A percentile compares a stretch with the other conserved stretches of the same genome.
Conservation (phyloP, 2,329 filamentous ascomycete species). For the Paecilomyces sp. region DNA sequence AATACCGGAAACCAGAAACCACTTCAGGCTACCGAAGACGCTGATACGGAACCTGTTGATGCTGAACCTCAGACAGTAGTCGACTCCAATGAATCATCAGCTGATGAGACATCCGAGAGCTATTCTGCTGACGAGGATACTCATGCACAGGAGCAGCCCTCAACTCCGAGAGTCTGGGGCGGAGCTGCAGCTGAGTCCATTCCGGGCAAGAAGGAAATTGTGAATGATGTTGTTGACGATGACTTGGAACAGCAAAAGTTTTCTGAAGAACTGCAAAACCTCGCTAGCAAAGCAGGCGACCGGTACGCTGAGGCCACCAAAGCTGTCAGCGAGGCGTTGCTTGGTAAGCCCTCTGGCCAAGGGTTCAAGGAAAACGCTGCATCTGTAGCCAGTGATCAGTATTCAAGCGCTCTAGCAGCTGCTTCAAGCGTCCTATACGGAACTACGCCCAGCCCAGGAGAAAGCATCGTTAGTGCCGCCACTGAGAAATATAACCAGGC, state of each 20-base stretch:
- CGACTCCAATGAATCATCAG: background rate
- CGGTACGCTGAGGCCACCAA: slow-evolving; percentile 47
- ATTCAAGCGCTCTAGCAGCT: too few species aligned
- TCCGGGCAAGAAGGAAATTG: slow-evolving; percentile 39
- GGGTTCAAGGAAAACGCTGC: too few species aligned
- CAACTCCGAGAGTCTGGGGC: slow-evolving; percentile 47
- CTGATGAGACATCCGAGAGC: background rate
- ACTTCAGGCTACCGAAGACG: slow-evolving; percentile 4
- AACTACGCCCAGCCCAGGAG: too few species aligned
- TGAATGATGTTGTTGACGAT: slow-evolving; percentile 44
- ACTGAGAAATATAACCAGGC: slow-evolving; percentile 51
- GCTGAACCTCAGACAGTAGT: background rate
- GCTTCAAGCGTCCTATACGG: too few species aligned
- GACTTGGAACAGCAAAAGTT: slow-evolving; percentile 37
- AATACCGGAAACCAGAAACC: slow-evolving; percentile 1
- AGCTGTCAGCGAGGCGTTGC: slow-evolving; percentile 12
- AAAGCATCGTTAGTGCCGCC: slow-evolving; percentile 21
- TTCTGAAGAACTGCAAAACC: slow-evolving; percentile 44
- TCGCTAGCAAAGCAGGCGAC: slow-evolving; percentile 47
- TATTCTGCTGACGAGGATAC: slow-evolving; percentile 9
- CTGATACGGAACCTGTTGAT: background rate
- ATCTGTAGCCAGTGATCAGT: too few species aligned
- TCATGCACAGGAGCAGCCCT: slow-evolving; percentile 3
- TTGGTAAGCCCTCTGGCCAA: too few species aligned
- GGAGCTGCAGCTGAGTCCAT: slow-evolving; percentile 47